Conservation (phyloP, 1,139 yeast species). For the Pneumocystis murina region DNA sequence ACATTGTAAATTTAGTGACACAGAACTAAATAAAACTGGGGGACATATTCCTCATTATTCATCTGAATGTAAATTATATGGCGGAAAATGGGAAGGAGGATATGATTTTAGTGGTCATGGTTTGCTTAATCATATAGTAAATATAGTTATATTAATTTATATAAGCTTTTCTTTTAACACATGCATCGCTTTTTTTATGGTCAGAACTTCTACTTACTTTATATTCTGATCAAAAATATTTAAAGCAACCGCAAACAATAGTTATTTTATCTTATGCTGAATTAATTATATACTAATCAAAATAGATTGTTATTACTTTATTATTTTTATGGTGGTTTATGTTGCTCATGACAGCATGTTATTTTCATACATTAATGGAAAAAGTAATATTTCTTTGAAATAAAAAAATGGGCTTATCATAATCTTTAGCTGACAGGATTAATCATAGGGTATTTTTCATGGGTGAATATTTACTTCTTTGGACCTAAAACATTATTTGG, state of each 20-base stretch:
- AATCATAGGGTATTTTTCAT: slow-evolving; percentile 12
- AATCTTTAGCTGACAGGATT: slow-evolving; percentile 14
- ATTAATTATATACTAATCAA: slow-evolving; percentile 18
- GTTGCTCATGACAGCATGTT: slow-evolving; percentile 68
- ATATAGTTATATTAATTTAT: background rate
- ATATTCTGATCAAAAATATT: slow-evolving; percentile 8
- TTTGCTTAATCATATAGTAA: slow-evolving; percentile 18
- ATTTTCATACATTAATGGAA: slow-evolving; percentile 70
- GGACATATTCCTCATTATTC: background rate
- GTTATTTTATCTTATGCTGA: slow-evolving; percentile 2
- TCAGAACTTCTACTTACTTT: slow-evolving; percentile 41
- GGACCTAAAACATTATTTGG: background rate
- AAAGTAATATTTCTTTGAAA: slow-evolving; percentile 27
- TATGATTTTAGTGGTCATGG: slow-evolving; percentile 96
- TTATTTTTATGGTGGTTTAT: slow-evolving; percentile 67
- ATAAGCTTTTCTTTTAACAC: slow-evolving; percentile 39
- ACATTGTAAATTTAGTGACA: slow-evolving; percentile 31
- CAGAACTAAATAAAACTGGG: slow-evolving; percentile 4
- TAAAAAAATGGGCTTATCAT: background rate
- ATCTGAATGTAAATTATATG: slow-evolving; percentile 33
- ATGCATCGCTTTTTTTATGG: slow-evolving; percentile 54
- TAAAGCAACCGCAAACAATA: slow-evolving; percentile 7
- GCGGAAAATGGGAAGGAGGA: slow-evolving; percentile 79
- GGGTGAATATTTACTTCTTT: slow-evolving; percentile 14
- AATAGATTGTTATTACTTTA: slow-evolving; percentile 30